Base-by-base conservation (phyloP, 1,139 yeast genomes). In the Zygosaccharomyces sapae region DNA sequence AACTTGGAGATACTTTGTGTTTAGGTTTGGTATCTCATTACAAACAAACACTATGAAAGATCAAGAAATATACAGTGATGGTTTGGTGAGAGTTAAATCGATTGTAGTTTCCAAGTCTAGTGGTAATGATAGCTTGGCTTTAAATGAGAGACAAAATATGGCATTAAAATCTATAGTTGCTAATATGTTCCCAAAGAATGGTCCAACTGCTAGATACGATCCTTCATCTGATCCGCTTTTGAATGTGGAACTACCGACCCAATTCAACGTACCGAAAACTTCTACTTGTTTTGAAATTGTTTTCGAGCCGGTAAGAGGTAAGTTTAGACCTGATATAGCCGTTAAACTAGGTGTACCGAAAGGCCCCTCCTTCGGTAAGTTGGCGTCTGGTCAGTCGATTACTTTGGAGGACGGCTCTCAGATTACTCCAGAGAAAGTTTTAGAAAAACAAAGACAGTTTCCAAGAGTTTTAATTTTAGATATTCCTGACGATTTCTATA, bases 1-100 rank as follows among this genome's bases (percentile, higher is more conserved):
- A 3, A 79, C 92, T 0, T 88, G 97, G 96, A 74, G 96, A 55
- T 81, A 81, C 53, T 90, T 90, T 68, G 88, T 89, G n/a, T 88
- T 86, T 63, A 76, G 96, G 55, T 78, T 81, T 55, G 94, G 94
- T 2, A 77, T 86, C 43, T 73, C 76, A 38, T 65, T 88, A 46
- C 69, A 66, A n/a, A 69, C 79, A 7, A 65, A 67, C 4, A 70
- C 75, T n/a, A 61, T 75, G 1, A 62, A 63, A 2, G 69, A 73
- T 10, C 63, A 66, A 3, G 61, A 66, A 3, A 55, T 69, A 2
- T 72, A 74, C 41, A 73, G 74, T 5, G 86, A 82, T 57, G 76
- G 79, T 9, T 70, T 72, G 37, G 61, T 86, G 43, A 66, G 69
- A 1, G 77, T 86, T 2, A 72, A 67, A 24, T 77, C 90, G 0